Conservation (phyloP, 1,284 basidiomycete genomes). For the Ustilago tritici region DNA sequence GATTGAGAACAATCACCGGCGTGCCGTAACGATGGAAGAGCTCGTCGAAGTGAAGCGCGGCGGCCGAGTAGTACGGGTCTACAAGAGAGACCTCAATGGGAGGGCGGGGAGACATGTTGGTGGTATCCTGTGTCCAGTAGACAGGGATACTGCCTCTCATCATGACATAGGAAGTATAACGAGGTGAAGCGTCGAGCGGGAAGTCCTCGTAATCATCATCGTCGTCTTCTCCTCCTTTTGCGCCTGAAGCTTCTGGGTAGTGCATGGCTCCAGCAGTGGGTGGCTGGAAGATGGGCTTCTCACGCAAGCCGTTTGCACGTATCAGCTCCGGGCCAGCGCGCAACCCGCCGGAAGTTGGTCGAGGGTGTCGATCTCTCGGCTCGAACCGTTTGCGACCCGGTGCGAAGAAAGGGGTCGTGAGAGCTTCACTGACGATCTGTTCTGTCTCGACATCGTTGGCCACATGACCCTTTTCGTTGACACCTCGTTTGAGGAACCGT, state of each 20-base stretch:
- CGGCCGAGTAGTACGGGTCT: slow-evolving; percentile 94
- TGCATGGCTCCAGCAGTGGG: background rate
- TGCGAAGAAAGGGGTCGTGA: slow-evolving; percentile 75
- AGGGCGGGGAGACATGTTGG: slow-evolving; percentile 88
- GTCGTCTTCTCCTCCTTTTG: slow-evolving; percentile 9
- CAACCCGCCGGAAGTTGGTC: background rate
- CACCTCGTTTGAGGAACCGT: slow-evolving; percentile 92
- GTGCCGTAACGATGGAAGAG: slow-evolving; percentile 90
- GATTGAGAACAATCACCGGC: slow-evolving; percentile 92
- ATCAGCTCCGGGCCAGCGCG: slow-evolving; percentile 24
- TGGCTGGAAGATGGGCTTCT: slow-evolving; percentile 22
- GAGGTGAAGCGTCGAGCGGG: slow-evolving; percentile 72
- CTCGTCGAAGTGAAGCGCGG: slow-evolving; percentile 92
- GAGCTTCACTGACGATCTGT: slow-evolving; percentile 93
- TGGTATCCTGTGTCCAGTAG: slow-evolving; percentile 95
- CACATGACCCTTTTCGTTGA: slow-evolving; percentile 90
- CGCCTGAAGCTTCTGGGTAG: background rate
- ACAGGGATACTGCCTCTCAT: slow-evolving; percentile 95
- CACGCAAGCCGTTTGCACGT: slow-evolving; percentile 32
- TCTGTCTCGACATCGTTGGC: slow-evolving; percentile 99
- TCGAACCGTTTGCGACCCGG: slow-evolving; percentile 43
- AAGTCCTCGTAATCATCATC: slow-evolving; percentile 35
- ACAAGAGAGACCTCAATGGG: slow-evolving; percentile 91
- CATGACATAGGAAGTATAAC: slow-evolving; percentile 96
- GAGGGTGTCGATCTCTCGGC: slow-evolving; percentile 19